These are phyloP conservation scores for Chloroidium sp. DNA, from an alignment of 163 green algal genomes.

Conservation along the genomic window DNA sequence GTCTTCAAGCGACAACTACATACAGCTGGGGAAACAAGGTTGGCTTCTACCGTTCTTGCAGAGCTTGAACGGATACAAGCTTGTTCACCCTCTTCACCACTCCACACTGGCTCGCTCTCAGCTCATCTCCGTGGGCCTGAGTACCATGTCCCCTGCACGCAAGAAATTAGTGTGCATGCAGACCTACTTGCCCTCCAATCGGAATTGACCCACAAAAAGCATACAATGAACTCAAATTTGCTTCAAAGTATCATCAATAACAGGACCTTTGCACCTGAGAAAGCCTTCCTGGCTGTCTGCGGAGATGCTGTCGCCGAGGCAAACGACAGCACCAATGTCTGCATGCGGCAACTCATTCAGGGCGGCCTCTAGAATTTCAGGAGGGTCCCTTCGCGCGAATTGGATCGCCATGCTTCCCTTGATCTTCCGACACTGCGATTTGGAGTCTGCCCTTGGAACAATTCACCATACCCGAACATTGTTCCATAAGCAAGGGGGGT, in stretches of 20 bases:
- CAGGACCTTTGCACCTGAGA: conserved; percentile 12
- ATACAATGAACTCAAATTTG: neutral
- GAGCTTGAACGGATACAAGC: conserved; percentile 67
- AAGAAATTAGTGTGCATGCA: neutral
- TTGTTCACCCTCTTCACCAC: conserved; percentile 78
- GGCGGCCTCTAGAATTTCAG: neutral
- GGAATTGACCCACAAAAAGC: neutral
- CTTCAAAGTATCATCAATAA: no score
- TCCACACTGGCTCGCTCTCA: conserved; percentile 69
- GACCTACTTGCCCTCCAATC: neutral
- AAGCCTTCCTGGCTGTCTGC: conserved; percentile 42
- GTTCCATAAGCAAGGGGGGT: no score
- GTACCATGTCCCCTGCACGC: conserved; percentile 66
- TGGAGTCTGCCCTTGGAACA: no score
- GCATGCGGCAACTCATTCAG: neutral
- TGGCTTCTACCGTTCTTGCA: conserved; percentile 41
- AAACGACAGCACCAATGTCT: conserved; percentile 32
- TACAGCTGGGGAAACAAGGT: no score
- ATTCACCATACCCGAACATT: no score
- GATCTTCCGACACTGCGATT: no score
- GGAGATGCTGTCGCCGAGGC: conserved; percentile 56
- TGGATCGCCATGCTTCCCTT: no score
- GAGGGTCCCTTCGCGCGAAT: no score
- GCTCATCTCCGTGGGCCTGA: conserved; percentile 46
- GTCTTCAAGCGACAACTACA: no score